phyloP scores from a whole-genome alignment of 192 early-diverging fungal genomes.

The Funneliformis geosporum region DNA sequence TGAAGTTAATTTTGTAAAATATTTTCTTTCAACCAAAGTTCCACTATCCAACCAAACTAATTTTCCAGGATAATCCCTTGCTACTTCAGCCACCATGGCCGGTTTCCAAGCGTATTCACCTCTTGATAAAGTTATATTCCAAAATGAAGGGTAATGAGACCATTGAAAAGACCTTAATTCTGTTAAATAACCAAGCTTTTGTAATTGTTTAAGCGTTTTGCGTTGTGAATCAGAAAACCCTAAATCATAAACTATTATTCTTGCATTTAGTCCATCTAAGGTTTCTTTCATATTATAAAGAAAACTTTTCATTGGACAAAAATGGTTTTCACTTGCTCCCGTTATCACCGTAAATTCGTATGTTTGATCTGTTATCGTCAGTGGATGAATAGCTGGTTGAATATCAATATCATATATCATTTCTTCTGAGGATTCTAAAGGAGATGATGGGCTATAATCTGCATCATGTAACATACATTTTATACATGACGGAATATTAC shows the following conservation, averaged over 20 bases:
- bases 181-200: constrained; percentile 44
- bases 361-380: not conserved
- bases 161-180: constrained; percentile 44
- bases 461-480: not conserved
- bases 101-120: constrained; percentile 61
- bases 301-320: not conserved
- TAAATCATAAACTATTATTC: constrained; percentile 51
- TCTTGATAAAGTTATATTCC: constrained; percentile 41
- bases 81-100: constrained; percentile 46
- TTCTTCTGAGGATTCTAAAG: not conserved
- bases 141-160: constrained; percentile 47
- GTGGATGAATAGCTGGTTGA: not conserved
- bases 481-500: not conserved
- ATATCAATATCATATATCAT: not conserved
- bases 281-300: not conserved
- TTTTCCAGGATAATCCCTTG: constrained; percentile 35
- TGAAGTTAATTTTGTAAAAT: constrained; percentile 38
- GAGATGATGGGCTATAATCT: not conserved
- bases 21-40: constrained; percentile 31
- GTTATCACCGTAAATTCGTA: not conserved
- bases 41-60: constrained; percentile 57
- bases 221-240: constrained; percentile 45
- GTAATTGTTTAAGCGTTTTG: constrained; percentile 41
- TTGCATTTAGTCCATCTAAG: not conserved
- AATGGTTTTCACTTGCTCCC: constrained; percentile 15